Conservation (phyloP, 176 grass and related monocot genomes). For the Chloris gayana region DNA sequence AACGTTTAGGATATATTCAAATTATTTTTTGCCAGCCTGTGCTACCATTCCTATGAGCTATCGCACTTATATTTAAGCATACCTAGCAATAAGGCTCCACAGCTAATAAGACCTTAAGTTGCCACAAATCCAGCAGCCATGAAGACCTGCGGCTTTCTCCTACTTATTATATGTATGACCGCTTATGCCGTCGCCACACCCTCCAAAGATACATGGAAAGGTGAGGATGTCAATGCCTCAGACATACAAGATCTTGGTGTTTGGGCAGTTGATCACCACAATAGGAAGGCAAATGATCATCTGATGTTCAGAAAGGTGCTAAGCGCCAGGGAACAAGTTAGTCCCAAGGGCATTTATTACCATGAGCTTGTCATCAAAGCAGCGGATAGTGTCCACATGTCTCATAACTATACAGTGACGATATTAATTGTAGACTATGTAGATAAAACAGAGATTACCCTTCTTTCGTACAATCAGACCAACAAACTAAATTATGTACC, state of each 20-base stretch:
- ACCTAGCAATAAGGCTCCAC: no score
- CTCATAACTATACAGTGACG: not conserved
- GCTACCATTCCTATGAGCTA: not conserved
- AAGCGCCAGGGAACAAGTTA: not conserved
- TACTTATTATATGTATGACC: not conserved
- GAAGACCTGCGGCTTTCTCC: not conserved
- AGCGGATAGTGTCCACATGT: not conserved
- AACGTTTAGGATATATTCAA: not conserved
- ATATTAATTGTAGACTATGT: not conserved
- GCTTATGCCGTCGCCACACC: not conserved
- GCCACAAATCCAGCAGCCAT: not conserved
- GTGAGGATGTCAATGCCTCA: not conserved
- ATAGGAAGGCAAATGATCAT: not conserved
- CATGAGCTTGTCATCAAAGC: not conserved
- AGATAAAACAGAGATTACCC: not conserved
- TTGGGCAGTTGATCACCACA: not conserved
- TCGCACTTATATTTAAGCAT: not conserved
- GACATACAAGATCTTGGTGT: not conserved
- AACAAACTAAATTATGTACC: not conserved
- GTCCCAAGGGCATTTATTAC: not conserved
- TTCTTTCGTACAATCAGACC: not conserved
- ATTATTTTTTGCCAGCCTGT: not conserved
- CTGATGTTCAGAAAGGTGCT: not conserved
- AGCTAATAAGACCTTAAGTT: not conserved
- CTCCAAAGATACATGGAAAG: not conserved